Evolutionary conservation across 179 eudicot species (phyloP), one percentile per base, ranked within the genome.

Genomic region (Pouteria campechiana): DNA sequence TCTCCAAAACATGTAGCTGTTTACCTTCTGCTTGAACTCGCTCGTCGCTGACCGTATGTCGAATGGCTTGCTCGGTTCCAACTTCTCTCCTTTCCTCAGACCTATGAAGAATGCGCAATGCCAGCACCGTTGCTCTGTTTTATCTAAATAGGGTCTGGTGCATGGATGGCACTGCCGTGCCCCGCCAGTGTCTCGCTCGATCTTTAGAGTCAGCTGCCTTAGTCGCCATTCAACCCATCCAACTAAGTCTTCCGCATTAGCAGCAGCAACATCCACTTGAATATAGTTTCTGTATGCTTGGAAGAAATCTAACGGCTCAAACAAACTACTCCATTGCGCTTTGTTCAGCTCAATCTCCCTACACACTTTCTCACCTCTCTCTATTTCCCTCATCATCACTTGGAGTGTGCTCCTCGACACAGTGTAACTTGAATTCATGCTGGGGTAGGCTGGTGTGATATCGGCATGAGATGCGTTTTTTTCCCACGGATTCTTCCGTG

Each of bases 161-260:
- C 80, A 74, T 12, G 94, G 97, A 48, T 88, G 90, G 66, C 90
- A 81, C 53, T 81, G 90, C 51, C 77, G 81, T 75, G 71, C 61
- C 48, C 69, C 74, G 34, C 45, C 65, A 16, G 85, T 77, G 62
- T 74, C 44, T 64, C 81, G 70, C 70, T 81, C 90, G 25, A 81
- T 77, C 90, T 60, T 79, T 52, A 82, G 49, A 21, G 81, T 78
- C 41, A 82, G 79, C 30, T 68, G 70, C 22, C 98, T 95, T 29
- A 85, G 60, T 40, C 95, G 83, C 98, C 98, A 90, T 19, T 95
- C 98, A 73, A 81, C 76, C 98, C 98, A 90, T 37, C 67, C 74
- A 47, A 78, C 67, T 57, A 67, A 52, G 57, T 85, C 98, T 34
- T 75, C 90, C 35, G 61, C 95, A 64, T 72, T 74, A 31, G 70